Evolutionary conservation across 2,329 filamentous ascomycete species (phyloP), one percentile per base, ranked within the genome.

Genomic region (Knoxdaviesia capensis): DNA sequence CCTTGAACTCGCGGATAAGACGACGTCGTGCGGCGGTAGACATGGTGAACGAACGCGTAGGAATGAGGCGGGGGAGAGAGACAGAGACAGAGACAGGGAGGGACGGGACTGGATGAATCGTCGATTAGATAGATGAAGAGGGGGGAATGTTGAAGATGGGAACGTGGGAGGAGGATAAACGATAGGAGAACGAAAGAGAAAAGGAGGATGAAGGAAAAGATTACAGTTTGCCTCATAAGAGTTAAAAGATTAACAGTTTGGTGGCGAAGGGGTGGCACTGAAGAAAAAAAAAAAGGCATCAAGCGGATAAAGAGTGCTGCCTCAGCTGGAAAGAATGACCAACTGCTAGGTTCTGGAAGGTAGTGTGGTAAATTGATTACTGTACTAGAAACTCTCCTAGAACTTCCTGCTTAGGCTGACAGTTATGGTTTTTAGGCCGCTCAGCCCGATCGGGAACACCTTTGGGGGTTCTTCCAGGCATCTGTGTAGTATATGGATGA

Each of bases 1-100:
- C 86, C 81, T 96, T 96, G 74, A 96, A 96, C 68, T 96, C 90
- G 60, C 90, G 83, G 90, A 98, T 96, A 60, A 98, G 69, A 58
- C 90, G 85, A 58, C 90, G 83, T 58, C 90, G 81, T 51, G 90
- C 90, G 51, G 88, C 82, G 48, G 90, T 96, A 54, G 88, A 96
- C 88, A 68, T 69, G 45, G 40, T 56, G 51, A 46, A 37, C 39
- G 40, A 43, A 20, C 20, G 20, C 20, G 20, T 20, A 20, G 20
- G 20, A 20, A 20, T 20, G 20, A 20, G 20, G 20, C 20, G 20
- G 20, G 20, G 20, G 20, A 20, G 20, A 20, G 20, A 20, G 20
- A 20, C 3, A 20, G 20, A 20, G 20, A 20, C 3, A 20, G 20
- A 3, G 20, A 20, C n/a, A n/a, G n/a, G n/a, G n/a, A n/a, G n/a